A percentile compares a stretch with the other conserved stretches of the same genome.
Conservation (phyloP, 2,329 filamentous ascomycete species). For the Arthrobotrys sphaeroides region DNA sequence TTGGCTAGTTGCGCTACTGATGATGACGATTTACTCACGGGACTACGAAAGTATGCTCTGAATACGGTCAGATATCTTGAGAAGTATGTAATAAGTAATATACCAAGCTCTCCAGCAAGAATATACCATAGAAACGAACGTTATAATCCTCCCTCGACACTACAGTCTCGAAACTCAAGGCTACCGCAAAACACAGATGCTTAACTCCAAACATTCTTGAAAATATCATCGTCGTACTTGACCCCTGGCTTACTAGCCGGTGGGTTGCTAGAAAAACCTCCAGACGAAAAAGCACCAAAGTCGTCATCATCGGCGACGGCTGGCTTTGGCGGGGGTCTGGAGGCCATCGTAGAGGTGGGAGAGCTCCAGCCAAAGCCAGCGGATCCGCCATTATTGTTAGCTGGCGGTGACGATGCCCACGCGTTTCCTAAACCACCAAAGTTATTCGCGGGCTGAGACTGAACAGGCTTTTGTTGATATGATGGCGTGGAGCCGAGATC, state of each 20-base stretch:
- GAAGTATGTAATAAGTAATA: background rate
- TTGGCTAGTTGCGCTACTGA: too few relatives aligned
- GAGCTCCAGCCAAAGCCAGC: conserved; percentile 73
- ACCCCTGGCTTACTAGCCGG: conserved; percentile 67
- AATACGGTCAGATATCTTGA: background rate
- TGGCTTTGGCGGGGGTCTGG: conserved; percentile 58
- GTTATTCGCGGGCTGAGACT: conserved; percentile 61
- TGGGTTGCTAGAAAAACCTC: conserved; percentile 69
- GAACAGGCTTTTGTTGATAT: conserved; percentile 64
- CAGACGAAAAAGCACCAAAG: conserved; percentile 60
- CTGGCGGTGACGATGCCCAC: conserved; percentile 75
- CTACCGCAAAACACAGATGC: background rate
- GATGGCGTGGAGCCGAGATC: conserved; percentile 71
- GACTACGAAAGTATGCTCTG: too few relatives aligned
- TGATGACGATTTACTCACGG: too few relatives aligned
- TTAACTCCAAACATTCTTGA: conserved; percentile 94
- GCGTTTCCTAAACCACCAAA: conserved; percentile 82
- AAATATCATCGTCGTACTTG: conserved; percentile 82
- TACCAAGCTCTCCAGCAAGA: background rate
- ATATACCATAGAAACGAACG: background rate
- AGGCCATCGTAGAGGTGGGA: conserved; percentile 55
- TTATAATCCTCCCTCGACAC: background rate
- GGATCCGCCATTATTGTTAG: conserved; percentile 64
- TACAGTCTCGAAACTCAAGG: background rate
- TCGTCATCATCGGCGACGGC: conserved; percentile 64